Conservation (phyloP, 768 basidiomycete species). For the Leccinum sublutescens region DNA sequence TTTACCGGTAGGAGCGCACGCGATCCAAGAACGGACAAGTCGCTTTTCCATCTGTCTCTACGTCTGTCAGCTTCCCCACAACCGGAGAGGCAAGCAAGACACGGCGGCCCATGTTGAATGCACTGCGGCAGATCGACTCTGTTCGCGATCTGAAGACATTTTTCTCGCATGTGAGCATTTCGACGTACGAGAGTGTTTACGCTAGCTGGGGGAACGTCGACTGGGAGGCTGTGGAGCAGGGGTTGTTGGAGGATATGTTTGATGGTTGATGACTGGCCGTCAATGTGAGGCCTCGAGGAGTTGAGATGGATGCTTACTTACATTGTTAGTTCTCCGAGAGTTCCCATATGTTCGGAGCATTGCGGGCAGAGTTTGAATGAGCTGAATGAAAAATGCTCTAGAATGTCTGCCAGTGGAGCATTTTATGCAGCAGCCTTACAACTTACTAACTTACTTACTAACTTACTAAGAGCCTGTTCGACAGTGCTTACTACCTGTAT, state of each 20-base stretch:
- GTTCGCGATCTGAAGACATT: slow-evolving; percentile 86
- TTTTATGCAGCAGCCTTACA: no score
- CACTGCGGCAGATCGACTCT: slow-evolving; percentile 74
- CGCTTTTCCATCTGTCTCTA: slow-evolving; percentile 20
- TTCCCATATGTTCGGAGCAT: no score
- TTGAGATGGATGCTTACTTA: no score
- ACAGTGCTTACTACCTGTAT: no score
- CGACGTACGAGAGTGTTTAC: slow-evolving; percentile 90
- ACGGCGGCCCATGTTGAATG: slow-evolving; percentile 72
- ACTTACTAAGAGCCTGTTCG: no score
- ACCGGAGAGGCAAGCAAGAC: slow-evolving; percentile 45
- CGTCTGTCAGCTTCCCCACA: slow-evolving; percentile 25
- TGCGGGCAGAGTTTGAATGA: no score
- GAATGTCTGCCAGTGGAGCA: no score
- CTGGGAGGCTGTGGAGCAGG: slow-evolving; percentile 84
- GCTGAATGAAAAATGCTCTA: no score
- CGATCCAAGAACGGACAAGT: slow-evolving; percentile 25
- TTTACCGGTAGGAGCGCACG: slow-evolving; percentile 23
- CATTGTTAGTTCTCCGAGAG: no score
- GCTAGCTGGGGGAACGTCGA: slow-evolving; percentile 78
- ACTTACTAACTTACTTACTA: no score
- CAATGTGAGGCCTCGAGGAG: no score
- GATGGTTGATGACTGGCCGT: slow-evolving; percentile 55
- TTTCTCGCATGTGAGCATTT: slow-evolving; percentile 85
- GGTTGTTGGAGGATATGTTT: slow-evolving; percentile 86